These are phyloP conservation scores for Chlamydomonas sp. DNA, from an alignment of 139 green algal genomes.

Conservation along the genomic window DNA sequence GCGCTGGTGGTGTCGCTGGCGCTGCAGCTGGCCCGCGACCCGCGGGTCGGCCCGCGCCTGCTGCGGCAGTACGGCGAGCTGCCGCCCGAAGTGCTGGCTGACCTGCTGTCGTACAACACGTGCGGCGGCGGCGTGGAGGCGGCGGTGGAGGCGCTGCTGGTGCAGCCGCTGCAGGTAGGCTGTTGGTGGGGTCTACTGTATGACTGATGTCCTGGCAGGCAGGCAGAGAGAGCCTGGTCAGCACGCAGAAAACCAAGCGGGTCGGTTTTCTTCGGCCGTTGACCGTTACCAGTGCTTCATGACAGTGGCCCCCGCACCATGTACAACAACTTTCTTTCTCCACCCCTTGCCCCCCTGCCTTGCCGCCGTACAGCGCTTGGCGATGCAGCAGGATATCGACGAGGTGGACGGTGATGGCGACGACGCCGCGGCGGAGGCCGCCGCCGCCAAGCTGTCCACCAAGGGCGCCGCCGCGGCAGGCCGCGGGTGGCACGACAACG, in stretches of 20 bases:
- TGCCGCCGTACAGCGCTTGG: too few species aligned
- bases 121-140: neutral
- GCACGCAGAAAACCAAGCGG: too few species aligned
- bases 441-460: too few species aligned
- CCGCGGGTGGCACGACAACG: neutral
- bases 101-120: conserved; percentile 16
- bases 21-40: conserved; percentile 14
- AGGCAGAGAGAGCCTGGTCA: too few species aligned
- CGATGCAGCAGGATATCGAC: too few species aligned
- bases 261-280: too few species aligned
- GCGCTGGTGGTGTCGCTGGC: neutral
- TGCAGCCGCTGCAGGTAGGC: conserved; percentile 30
- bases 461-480: neutral
- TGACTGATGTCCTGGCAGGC: neutral
- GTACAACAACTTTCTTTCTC: too few species aligned
- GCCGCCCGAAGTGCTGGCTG: neutral
- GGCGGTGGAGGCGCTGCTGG: conserved; percentile 32
- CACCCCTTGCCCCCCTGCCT: too few species aligned
- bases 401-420: neutral
- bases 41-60: conserved; percentile 8
- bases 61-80: conserved; percentile 6
- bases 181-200: neutral
- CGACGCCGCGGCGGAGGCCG: neutral
- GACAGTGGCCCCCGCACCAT: too few species aligned
- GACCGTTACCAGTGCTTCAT: too few species aligned